Evolutionary conservation across 169 alveolate species (phyloP).

Genomic region (Amoebophrya sp.): DNA sequence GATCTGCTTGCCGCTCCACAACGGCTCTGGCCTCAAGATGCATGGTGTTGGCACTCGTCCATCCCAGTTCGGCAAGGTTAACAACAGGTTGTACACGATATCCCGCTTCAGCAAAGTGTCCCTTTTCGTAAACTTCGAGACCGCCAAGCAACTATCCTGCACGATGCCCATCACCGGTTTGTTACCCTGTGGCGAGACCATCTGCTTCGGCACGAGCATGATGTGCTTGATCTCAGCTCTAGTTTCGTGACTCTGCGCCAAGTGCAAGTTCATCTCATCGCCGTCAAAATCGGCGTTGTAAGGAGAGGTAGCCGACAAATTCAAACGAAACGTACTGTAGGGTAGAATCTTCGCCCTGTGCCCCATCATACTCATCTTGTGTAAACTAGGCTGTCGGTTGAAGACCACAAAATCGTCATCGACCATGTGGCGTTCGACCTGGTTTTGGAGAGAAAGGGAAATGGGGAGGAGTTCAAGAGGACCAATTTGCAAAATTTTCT

Average conservation of each 20-base stretch:
- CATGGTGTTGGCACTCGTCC: slow-evolving; percentile 97
- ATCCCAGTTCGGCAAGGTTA: slow-evolving; percentile 61
- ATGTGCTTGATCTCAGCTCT: slow-evolving; percentile 85
- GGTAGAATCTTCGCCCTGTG: slow-evolving; percentile 95
- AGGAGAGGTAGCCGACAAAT: slow-evolving; percentile 97
- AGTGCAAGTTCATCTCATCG: slow-evolving; percentile 99
- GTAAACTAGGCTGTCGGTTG: slow-evolving; percentile 99
- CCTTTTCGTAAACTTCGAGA: slow-evolving; percentile 86
- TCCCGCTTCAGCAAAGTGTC: slow-evolving; percentile 92
- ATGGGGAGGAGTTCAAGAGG: too few relatives aligned
- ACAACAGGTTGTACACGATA: slow-evolving; percentile 74
- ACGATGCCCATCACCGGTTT: slow-evolving; percentile 99
- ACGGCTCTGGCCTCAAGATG: slow-evolving; percentile 90
- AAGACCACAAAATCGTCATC: slow-evolving; percentile 97
- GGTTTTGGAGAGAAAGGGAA: too few relatives aligned
- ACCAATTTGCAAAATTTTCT: too few relatives aligned
- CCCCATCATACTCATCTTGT: slow-evolving; percentile 99
- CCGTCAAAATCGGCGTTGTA: slow-evolving; percentile 99
- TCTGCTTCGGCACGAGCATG: slow-evolving; percentile 97
- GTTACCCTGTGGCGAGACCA: slow-evolving; percentile 99
- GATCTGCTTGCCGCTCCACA: slow-evolving; percentile 99
- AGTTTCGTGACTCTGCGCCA: slow-evolving; percentile 86
- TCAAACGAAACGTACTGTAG: slow-evolving; percentile 96
- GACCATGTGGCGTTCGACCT: slow-evolving; percentile 97
- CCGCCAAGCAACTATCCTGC: slow-evolving; percentile 95